A percentile compares a stretch with the other conserved stretches of the same genome.
Conservation (phyloP, 2,329 filamentous ascomycete species). For the Ophiostoma himal-ulmi region DNA sequence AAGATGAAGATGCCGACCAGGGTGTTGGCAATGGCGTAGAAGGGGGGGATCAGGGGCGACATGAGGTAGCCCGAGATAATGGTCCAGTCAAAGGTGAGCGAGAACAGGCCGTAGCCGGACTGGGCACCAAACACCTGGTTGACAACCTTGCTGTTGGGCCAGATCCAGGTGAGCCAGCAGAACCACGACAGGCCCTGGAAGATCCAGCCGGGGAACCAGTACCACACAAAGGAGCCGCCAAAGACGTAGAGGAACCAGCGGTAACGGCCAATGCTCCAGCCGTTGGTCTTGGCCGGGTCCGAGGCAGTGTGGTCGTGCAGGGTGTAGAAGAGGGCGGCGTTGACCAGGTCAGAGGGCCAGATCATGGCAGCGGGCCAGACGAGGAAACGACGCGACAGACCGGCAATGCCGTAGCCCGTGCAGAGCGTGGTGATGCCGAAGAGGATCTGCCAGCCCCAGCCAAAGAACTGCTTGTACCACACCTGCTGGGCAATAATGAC, state of each 20-base stretch:
- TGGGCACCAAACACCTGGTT: conserved; percentile 45
- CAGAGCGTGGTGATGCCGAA: conserved; percentile 56
- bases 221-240: conserved; percentile 47
- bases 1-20: conserved; percentile 49
- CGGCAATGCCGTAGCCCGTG: conserved; percentile 59
- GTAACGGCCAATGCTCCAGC: conserved; percentile 61
- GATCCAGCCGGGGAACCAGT: conserved; percentile 52
- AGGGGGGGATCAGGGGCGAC: conserved; percentile 47
- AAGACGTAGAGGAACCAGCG: conserved; percentile 56
- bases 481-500: conserved; percentile 47
- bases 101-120: conserved; percentile 36
- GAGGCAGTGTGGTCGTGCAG: conserved; percentile 55
- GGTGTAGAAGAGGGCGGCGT: conserved; percentile 56
- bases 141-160: conserved; percentile 41
- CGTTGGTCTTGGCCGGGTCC: conserved; percentile 47
- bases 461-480: conserved; percentile 48
- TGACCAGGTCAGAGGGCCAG: conserved; percentile 57
- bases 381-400: conserved; percentile 53
- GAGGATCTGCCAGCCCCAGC: conserved; percentile 55
- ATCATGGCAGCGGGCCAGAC: conserved; percentile 59
- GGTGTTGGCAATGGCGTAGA: conserved; percentile 53
- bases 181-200: conserved; percentile 45
- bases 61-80: conserved; percentile 44
- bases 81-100: conserved; percentile 38
- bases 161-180: conserved; percentile 44